phyloP scores from a whole-genome alignment of 257 asterid species.

The Solanum etuberosum region DNA sequence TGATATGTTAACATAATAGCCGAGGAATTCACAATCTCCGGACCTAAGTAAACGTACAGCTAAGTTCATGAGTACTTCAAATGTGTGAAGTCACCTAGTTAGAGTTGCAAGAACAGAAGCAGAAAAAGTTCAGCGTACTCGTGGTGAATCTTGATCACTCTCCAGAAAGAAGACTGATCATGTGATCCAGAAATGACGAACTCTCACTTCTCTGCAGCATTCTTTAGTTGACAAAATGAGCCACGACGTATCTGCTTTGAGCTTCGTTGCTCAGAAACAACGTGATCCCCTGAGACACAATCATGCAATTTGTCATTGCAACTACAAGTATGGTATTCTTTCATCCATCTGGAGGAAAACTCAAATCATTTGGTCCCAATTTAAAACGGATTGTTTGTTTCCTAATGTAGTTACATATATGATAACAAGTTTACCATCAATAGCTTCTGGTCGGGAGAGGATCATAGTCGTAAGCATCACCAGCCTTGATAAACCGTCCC shows the following conservation, averaged over 20 bases:
- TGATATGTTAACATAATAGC: neutral
- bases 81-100: neutral
- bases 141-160: neutral
- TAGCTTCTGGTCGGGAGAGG: constrained; percentile 71
- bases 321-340: neutral
- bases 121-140: neutral
- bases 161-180: neutral
- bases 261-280: neutral
- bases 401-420: neutral
- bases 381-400: neutral
- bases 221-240: neutral
- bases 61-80: neutral
- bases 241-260: neutral
- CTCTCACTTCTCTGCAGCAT: neutral
- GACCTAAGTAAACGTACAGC: neutral
- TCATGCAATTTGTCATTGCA: neutral
- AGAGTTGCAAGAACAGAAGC: neutral
- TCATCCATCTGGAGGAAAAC: neutral
- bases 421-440: constrained; percentile 23
- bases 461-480: constrained; percentile 83
- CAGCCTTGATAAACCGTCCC: constrained; percentile 98
- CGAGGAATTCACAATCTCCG: neutral
- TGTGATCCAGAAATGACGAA: neutral
- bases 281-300: constrained; percentile 4
- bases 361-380: neutral